Base-by-base conservation (phyloP, 805 yeast species). In the Yarrowia keelungensis region DNA sequence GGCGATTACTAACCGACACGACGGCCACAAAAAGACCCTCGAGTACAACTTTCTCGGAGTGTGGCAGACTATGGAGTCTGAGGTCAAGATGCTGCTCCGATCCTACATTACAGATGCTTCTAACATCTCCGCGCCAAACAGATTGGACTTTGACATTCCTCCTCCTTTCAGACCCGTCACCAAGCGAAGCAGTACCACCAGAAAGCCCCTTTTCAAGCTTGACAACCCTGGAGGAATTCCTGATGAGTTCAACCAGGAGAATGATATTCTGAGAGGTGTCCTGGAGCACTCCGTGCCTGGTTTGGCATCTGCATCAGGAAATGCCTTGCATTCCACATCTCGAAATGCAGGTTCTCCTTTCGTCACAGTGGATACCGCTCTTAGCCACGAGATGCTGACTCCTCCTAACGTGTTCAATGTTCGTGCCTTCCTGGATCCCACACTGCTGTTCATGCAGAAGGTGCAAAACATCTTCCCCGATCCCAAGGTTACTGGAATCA, bases 391-490 rank as follows among this genome's bases (percentile, higher is more conserved):
- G 70, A 83, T 87, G 3, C 77, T 91, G 46, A 89, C 90, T 2
- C 86, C 87, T 0, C 87, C 91, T 2, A 87, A 87, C 74, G 83
- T 92, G 15, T 87, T 89, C 77, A 91, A 92, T 73, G 91, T 93
- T 89, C 84, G 93, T 71, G 83, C 90, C 5, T 84, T 92, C 15
- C 77, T 91, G 61, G 97, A 90, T 69, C 88, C 90, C 46, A 86
- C 91, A 46, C 81, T 91, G 59, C 79, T 87, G 12, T 91, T 91
- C 74, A 81, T 87, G 35, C 87, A 90, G 54, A 87, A 90, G 1
- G 79, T 90, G 0, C 79, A 82, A 11, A 73, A 81, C 2, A 74
- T 83, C 5, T 76, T 84, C 11, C 82, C 73, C 7, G 74, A 74
- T 36, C 68, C 68, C n/a, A 81, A 83, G 8, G 69, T 81, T 26